Percentiles rank a stretch among this genome's conserved stretches.
Conservation (phyloP, 2,329 filamentous ascomycete species). For the Fusarium humuli region DNA sequence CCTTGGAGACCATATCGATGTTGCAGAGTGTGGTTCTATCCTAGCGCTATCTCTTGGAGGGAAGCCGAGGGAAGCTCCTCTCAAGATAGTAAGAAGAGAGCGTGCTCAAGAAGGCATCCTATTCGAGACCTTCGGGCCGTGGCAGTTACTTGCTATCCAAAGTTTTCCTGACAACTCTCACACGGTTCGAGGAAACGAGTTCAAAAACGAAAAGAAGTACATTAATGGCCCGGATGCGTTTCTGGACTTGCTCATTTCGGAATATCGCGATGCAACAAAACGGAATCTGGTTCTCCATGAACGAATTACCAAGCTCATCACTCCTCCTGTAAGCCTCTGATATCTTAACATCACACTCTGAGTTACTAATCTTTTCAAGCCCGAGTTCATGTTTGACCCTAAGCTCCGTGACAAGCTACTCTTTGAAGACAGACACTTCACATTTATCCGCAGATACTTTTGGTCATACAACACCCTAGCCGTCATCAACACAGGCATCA, state of each 20-base stretch:
- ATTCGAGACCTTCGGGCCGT: slow-evolving; percentile 69
- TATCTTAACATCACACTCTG: background rate
- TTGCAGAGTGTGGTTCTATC: slow-evolving; percentile 69
- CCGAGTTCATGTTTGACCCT: slow-evolving; percentile 69
- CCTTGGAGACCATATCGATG: slow-evolving; percentile 64
- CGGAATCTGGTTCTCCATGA: slow-evolving; percentile 68
- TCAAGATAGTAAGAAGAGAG: slow-evolving; percentile 61
- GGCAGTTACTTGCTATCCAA: slow-evolving; percentile 69
- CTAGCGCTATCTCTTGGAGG: slow-evolving; percentile 69
- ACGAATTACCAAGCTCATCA: slow-evolving; percentile 68
- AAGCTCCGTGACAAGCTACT: slow-evolving; percentile 67
- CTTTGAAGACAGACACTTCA: slow-evolving; percentile 71
- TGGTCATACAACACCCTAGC: slow-evolving; percentile 72
- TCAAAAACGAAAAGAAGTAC: slow-evolving; percentile 64
- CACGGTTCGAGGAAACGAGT: slow-evolving; percentile 66
- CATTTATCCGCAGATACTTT: slow-evolving; percentile 71
- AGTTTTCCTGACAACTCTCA: slow-evolving; percentile 70
- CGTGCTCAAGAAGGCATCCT: slow-evolving; percentile 63
- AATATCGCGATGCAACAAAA: slow-evolving; percentile 71
- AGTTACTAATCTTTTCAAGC: slow-evolving; percentile 44
- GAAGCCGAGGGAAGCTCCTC: slow-evolving; percentile 60
- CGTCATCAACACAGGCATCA: slow-evolving; percentile 69
- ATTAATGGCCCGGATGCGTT: slow-evolving; percentile 72
- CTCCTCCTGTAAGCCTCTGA: slow-evolving; percentile 48
- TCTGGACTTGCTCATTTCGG: slow-evolving; percentile 66